Base-by-base conservation (phyloP, 257 asterid genomes). In the Solanum megistacrolobum region DNA sequence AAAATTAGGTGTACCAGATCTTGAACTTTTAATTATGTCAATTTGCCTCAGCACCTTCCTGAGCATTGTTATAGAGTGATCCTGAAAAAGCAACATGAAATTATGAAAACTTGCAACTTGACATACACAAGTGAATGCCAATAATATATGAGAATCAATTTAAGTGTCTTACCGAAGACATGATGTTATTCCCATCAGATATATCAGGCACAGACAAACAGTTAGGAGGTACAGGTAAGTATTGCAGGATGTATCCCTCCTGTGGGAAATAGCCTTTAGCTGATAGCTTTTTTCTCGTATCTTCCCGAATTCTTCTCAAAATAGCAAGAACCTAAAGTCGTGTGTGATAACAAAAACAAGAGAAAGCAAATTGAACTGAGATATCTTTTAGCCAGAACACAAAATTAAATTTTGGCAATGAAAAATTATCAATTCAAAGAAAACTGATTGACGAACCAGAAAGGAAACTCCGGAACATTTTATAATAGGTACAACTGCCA, bases 191-290 rank as follows among this genome's bases (percentile, higher is more conserved):
- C 89, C 99, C 99, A 93, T 97, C 99, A n/a, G 99, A 95, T 69
- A 97, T 32, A 85, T 97, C 99, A 87, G 99, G 99, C 71, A 96
- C 96, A 14, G 98, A 97, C 91, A 97, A 94, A 91, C 98, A 97
- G 91, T 97, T 97, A 25, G 99, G 99, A 89, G 99, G 99, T 83
- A 97, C 99, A 9, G 99, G 98, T 75, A 97, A 92, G 89, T 91
- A 90, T 90, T 93, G 95, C 91, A 97, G 89, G 83, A 95, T 89
- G 78, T 93, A 97, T 89, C 99, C 99, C 43, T 96, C 99, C 89
- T 97, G 99, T 36, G 96, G 98, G 46, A 90, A 93, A 92, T 90
- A 95, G 58, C 96, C 95, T 92, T 93, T 95, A 9, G 94, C 94
- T 23, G 88, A 81, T 66, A 97, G 96, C 91, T 93, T 94, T 87